A percentile compares a stretch with the other conserved stretches of the same genome.
Conservation (phyloP, 2,329 filamentous ascomycete genomes). For the Claviceps quebecensis region DNA sequence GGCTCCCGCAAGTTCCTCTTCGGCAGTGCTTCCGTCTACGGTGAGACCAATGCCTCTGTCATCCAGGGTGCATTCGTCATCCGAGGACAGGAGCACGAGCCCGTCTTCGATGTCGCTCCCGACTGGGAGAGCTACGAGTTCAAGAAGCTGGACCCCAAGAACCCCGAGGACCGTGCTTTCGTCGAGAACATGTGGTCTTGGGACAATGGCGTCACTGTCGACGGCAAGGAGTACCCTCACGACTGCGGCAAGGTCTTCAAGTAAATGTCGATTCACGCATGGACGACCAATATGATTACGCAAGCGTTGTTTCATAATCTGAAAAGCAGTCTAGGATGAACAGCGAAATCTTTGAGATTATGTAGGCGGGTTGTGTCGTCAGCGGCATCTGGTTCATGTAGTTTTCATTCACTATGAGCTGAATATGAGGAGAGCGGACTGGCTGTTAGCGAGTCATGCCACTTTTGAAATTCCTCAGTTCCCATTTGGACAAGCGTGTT, state of each 20-base stretch:
- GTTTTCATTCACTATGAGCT: too few species aligned
- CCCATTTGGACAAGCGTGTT: too few species aligned
- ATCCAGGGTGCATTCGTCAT: slow-evolving; percentile 90
- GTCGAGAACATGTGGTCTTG: slow-evolving; percentile 82
- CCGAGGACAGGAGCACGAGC: slow-evolving; percentile 73
- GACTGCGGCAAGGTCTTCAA: slow-evolving; percentile 98
- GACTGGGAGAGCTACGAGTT: slow-evolving; percentile 96
- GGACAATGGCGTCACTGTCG: slow-evolving; percentile 68
- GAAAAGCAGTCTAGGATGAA: slow-evolving; percentile 5
- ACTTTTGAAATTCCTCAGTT: too few species aligned
- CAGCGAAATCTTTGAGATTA: neutral
- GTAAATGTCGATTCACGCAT: slow-evolving; percentile 39
- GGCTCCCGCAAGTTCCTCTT: slow-evolving; percentile 97
- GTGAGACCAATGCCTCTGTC: slow-evolving; percentile 74
- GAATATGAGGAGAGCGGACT: too few species aligned
- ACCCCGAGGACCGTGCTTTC: slow-evolving; percentile 70
- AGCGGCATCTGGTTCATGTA: neutral
- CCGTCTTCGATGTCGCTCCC: slow-evolving; percentile 92
- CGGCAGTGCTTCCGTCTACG: slow-evolving; percentile 79
- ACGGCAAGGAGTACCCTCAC: slow-evolving; percentile 81
- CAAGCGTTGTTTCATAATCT: slow-evolving; percentile 4
- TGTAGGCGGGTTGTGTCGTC: too few species aligned
- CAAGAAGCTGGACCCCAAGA: slow-evolving; percentile 86
- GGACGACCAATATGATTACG: slow-evolving; percentile 9
- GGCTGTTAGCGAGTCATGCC: too few species aligned